Conservation (phyloP, 306 rosid genomes). For the Delonix regia region DNA sequence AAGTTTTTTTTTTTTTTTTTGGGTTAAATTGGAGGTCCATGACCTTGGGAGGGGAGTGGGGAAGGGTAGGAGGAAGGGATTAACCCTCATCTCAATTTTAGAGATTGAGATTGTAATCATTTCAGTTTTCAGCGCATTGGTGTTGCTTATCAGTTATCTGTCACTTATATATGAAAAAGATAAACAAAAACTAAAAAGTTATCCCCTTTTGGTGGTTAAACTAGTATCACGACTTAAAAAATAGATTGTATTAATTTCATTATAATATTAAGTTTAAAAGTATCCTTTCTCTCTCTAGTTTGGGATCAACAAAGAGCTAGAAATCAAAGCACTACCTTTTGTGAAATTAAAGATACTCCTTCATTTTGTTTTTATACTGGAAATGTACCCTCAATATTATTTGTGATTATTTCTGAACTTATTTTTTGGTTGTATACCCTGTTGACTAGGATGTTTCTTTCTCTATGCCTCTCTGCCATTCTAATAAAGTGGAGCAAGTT, state of each 20-base stretch:
- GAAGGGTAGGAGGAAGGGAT: not conserved
- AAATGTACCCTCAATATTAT: not conserved
- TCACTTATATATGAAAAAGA: not conserved
- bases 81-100: not conserved
- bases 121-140: not conserved
- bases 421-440: slow-evolving; percentile 27
- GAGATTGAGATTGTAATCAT: not conserved
- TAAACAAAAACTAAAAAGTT: not conserved
- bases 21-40: not conserved
- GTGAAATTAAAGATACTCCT: not conserved
- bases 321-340: not conserved
- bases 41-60: not conserved
- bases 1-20: not conserved
- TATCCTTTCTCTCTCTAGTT: not conserved
- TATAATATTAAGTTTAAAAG: slow-evolving; percentile 6
- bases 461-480: slow-evolving; percentile 93
- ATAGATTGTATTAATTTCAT: not conserved
- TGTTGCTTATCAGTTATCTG: not conserved
- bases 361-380: not conserved
- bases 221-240: not conserved
- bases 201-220: not conserved
- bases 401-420: slow-evolving; percentile 18
- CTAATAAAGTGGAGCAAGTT: slow-evolving; percentile 82
- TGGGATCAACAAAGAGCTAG: not conserved
- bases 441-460: slow-evolving; percentile 71